These are phyloP conservation scores for Corniculantispora saksenae DNA, from an alignment of 2,329 filamentous ascomycete genomes.

Conservation along the genomic window DNA sequence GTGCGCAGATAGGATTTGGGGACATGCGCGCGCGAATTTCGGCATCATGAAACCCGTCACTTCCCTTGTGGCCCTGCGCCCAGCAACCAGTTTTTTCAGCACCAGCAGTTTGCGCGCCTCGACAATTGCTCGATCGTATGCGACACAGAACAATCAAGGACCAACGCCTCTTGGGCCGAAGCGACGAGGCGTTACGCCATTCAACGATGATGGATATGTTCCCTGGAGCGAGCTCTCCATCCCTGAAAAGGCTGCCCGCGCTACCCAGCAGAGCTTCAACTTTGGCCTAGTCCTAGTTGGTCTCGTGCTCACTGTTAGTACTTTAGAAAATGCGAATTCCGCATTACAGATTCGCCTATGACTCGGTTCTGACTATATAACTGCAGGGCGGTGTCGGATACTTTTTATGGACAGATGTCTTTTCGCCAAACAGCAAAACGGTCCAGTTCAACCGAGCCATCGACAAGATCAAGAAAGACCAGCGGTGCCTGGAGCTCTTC, in stretches of 20 bases:
- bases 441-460: constrained; percentile 87
- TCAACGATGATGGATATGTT: constrained; percentile 82
- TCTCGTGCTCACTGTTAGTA: constrained; percentile 69
- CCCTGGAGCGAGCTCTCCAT: constrained; percentile 76
- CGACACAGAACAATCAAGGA: constrained; percentile 55
- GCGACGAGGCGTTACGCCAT: constrained; percentile 73
- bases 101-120: constrained; percentile 37
- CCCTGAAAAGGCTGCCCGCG: constrained; percentile 77
- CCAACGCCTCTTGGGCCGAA: constrained; percentile 46
- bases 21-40: constrained; percentile 37
- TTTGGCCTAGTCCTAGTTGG: constrained; percentile 76
- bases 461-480: constrained; percentile 72
- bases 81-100: constrained; percentile 30
- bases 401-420: constrained; percentile 78
- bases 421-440: constrained; percentile 82
- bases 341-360: background rate
- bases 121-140: constrained; percentile 53
- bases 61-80: constrained; percentile 39
- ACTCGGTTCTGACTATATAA: constrained; percentile 3
- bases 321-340: background rate
- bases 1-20: constrained; percentile 12
- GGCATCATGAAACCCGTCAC: constrained; percentile 49
- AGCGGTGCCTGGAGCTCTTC: constrained; percentile 70
- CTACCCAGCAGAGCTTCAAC: constrained; percentile 90
- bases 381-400: constrained; percentile 72